A percentile compares a stretch with the other conserved stretches of the same genome.
Evolutionary conservation across 2,329 filamentous ascomycete genomes (phyloP).

Genomic region (Periconia sp.): DNA sequence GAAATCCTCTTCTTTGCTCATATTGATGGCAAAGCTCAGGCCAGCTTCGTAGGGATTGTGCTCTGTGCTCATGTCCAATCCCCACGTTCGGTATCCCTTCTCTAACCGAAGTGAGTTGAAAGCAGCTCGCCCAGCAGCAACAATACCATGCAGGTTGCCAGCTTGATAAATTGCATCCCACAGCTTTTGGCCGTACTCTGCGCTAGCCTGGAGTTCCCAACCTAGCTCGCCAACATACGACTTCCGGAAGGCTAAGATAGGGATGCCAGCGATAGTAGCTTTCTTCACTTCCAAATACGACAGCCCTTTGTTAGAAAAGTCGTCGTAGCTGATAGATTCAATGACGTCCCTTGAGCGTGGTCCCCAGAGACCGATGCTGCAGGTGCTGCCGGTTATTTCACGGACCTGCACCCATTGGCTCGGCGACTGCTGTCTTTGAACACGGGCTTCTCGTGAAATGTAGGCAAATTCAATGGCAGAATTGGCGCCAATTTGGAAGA

Average conservation of each 20-base stretch:
- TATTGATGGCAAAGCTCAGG: slow-evolving; percentile 57
- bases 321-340: slow-evolving; percentile 50
- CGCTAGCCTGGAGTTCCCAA: slow-evolving; percentile 67
- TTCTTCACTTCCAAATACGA: slow-evolving; percentile 59
- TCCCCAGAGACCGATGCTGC: slow-evolving; percentile 68
- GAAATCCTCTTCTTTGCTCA: slow-evolving; percentile 54
- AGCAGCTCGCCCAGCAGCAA: slow-evolving; percentile 64
- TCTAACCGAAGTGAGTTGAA: slow-evolving; percentile 66
- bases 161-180: slow-evolving; percentile 66
- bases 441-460: slow-evolving; percentile 59
- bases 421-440: slow-evolving; percentile 51
- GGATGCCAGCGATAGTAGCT: slow-evolving; percentile 60
- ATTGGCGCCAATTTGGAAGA: slow-evolving; percentile 65
- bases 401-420: slow-evolving; percentile 58
- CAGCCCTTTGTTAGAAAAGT: slow-evolving; percentile 55
- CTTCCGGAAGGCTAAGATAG: slow-evolving; percentile 61
- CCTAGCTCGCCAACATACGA: slow-evolving; percentile 68
- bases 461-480: slow-evolving; percentile 62
- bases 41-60: slow-evolving; percentile 67
- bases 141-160: slow-evolving; percentile 60
- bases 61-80: slow-evolving; percentile 65
- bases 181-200: slow-evolving; percentile 63
- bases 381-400: slow-evolving; percentile 66
- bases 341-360: slow-evolving; percentile 62
- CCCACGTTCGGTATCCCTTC: slow-evolving; percentile 64